A percentile compares a stretch with the other conserved stretches of the same genome.
These are phyloP conservation scores for Anthracocystis panici-leucophaei DNA, from an alignment of 1,284 basidiomycete species.

Conservation along the genomic window DNA sequence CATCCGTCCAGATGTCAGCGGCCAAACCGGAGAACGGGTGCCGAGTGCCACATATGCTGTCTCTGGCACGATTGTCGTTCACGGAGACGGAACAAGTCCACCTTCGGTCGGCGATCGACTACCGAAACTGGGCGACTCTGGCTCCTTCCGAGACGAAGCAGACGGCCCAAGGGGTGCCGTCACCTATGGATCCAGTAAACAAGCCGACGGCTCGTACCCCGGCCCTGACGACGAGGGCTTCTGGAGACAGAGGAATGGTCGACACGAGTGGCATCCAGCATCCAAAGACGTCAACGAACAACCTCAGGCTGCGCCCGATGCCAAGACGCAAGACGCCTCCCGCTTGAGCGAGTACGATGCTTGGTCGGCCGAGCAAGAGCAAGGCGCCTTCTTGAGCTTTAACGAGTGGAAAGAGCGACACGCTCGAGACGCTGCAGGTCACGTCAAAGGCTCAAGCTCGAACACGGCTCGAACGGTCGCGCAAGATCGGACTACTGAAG, in stretches of 20 bases:
- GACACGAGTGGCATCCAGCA: conserved; percentile 44
- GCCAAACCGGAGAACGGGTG: neutral
- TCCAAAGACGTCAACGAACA: neutral
- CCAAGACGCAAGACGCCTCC: neutral
- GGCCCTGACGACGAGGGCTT: conserved; percentile 45
- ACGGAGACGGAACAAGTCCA: neutral
- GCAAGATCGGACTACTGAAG: neutral
- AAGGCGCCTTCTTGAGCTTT: conserved; percentile 43
- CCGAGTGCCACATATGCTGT: conserved; percentile 33
- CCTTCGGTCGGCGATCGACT: neutral
- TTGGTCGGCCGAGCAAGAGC: conserved; percentile 50
- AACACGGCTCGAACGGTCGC: neutral
- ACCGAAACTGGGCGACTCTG: conserved; percentile 15
- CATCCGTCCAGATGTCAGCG: conserved; percentile 12
- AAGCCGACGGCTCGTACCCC: conserved; percentile 19
- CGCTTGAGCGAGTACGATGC: conserved; percentile 41
- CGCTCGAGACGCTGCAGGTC: conserved; percentile 9
- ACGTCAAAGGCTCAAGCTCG: neutral
- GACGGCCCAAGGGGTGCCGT: neutral
- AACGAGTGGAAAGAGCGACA: conserved; percentile 48
- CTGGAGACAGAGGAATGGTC: conserved; percentile 49
- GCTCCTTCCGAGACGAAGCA: neutral
- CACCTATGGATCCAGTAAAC: neutral
- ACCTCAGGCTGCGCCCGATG: neutral
- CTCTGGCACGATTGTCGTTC: conserved; percentile 40